Base-by-base conservation (phyloP, 306 rosid species). In the Biancaea sappan region DNA sequence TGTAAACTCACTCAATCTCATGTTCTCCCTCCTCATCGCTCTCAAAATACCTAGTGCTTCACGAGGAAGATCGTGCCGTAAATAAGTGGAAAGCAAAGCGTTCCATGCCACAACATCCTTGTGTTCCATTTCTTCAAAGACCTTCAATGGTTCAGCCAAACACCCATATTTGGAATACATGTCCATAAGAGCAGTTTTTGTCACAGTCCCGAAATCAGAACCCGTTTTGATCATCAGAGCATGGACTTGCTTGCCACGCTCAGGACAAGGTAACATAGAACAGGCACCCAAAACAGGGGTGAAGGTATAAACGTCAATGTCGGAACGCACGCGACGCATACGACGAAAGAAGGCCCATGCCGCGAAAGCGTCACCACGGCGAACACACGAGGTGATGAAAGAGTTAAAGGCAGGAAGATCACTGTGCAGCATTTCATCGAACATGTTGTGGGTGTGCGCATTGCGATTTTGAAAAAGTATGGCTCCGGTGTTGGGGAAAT, bases 41-140 rank as follows among this genome's bases (percentile, higher is more conserved):
- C 66, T 69, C 21, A 84, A 75, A 80, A 84, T 83, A 13, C 77
- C 60, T 24, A 87, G 70, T 3, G 87, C 88, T 71, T 89, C 79
- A 25, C 1, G 44, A 0, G 88, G 90, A 86, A 65, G 83, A 61
- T 83, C 83, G 2, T 72, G 70, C 56, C 86, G 70, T 8, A 80
- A 53, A 74, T 61, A 88, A 69, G 80, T 68, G 0, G 89, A 84
- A 61, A 84, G 73, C 87, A 84, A 26, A 44, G 86, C 74, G 5
- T 91, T 85, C 91, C 91, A 88, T 43, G 93, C 84, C 10, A 86
- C 88, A 62, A 88, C 83, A 61, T 88, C 96, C 69, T 59, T 86
- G 50, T 67, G 80, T 35, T 60, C 74, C 81, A 88, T 88, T 80
- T 91, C 93, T 12, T 82, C 80, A 79, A 84, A 91, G 60, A 86